These are phyloP conservation scores for Camelina hispida DNA, from an alignment of 345 rosid species.

Conservation along the genomic window DNA sequence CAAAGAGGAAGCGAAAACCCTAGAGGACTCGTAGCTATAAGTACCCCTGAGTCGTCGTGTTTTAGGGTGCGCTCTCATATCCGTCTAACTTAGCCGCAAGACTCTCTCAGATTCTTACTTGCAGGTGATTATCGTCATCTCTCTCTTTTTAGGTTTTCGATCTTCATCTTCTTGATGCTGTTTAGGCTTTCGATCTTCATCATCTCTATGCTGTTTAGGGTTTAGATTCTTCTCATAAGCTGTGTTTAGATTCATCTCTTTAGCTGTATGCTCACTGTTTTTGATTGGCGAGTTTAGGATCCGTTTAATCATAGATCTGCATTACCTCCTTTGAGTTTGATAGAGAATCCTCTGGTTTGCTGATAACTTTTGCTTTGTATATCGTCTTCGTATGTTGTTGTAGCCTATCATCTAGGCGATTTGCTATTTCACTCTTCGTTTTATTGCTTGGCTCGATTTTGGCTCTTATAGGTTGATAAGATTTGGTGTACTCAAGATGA, in stretches of 20 bases:
- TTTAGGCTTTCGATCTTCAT: no score
- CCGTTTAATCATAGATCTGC: constrained; percentile 2
- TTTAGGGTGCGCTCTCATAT: not conserved
- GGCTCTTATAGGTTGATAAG: no score
- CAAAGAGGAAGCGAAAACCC: constrained; percentile 25
- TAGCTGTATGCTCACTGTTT: not conserved
- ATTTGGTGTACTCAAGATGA: not conserved
- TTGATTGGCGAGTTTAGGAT: constrained; percentile 2
- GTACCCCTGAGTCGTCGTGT: not conserved
- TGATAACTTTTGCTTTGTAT: not conserved
- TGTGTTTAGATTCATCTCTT: not conserved
- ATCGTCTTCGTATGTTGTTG: not conserved
- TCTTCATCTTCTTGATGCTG: no score
- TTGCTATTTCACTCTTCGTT: not conserved
- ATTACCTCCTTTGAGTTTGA: not conserved
- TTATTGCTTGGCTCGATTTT: accelerated
- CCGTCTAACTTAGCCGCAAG: constrained; percentile 35
- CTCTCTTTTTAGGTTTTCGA: not conserved
- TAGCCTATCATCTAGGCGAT: not conserved
- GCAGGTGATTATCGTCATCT: constrained; percentile 21
- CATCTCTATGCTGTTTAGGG: no score
- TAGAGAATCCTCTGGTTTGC: not conserved
- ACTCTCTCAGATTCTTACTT: constrained; percentile 25
- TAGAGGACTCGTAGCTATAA: constrained; percentile 29
- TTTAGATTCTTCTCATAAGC: not conserved